phyloP scores from a whole-genome alignment of 768 basidiomycete genomes.

The Holtermannia corniformis region DNA sequence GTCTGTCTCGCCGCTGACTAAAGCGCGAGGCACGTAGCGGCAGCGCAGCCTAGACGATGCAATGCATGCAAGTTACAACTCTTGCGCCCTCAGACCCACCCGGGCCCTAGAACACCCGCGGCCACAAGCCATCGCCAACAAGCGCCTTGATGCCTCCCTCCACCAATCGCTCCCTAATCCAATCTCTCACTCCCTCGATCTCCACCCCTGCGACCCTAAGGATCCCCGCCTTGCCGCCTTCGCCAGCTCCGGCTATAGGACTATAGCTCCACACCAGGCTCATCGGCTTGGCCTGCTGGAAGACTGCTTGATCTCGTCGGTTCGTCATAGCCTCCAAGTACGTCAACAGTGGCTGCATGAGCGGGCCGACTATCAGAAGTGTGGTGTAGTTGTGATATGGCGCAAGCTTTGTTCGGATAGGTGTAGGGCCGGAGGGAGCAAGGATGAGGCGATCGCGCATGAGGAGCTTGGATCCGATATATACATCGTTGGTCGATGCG shows the following conservation, averaged over 20 bases:
- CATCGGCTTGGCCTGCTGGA: constrained; percentile 50
- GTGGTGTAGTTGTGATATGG: constrained; percentile 90
- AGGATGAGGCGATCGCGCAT: constrained; percentile 71
- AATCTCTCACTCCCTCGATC: constrained; percentile 62
- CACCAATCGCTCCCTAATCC: constrained; percentile 54
- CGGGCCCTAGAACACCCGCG: constrained; percentile 23
- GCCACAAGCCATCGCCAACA: constrained; percentile 37
- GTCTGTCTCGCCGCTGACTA: too few relatives aligned
- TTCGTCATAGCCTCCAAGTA: constrained; percentile 50
- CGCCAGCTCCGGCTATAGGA: constrained; percentile 58
- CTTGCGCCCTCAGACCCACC: too few relatives aligned
- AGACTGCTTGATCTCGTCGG: constrained; percentile 50
- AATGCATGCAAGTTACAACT: too few relatives aligned
- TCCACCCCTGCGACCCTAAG: constrained; percentile 67
- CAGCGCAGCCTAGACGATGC: too few relatives aligned
- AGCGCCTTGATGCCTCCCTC: constrained; percentile 20
- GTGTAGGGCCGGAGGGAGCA: constrained; percentile 48
- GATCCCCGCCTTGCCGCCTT: constrained; percentile 48
- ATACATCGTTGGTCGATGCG: constrained; percentile 74
- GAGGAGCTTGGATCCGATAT: constrained; percentile 54
- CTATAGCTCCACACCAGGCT: constrained; percentile 56
- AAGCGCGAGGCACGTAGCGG: too few relatives aligned
- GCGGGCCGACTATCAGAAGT: constrained; percentile 66
- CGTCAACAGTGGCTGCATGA: constrained; percentile 47
- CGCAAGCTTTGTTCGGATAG: constrained; percentile 54